Evolutionary conservation across 2,329 filamentous ascomycete genomes (phyloP).

Genomic region (Plenodomus biglobosus): DNA sequence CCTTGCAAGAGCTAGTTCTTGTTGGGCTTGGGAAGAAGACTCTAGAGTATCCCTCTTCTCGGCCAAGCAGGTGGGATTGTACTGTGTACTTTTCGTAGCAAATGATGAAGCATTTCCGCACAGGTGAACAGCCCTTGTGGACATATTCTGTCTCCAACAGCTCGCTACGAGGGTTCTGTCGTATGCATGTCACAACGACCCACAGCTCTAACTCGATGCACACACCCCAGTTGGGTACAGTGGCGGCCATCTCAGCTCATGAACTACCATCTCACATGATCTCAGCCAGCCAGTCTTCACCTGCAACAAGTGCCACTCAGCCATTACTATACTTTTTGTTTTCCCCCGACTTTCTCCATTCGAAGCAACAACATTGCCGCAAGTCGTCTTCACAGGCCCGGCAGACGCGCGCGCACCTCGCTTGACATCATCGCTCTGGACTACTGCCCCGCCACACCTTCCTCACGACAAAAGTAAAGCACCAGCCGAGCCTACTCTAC

Average conservation of each 20-base stretch:
- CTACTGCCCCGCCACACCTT: conserved; percentile 14
- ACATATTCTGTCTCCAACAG: too few relatives aligned
- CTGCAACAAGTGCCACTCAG: background rate
- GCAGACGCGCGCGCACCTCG: background rate
- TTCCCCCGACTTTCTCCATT: background rate
- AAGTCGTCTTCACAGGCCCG: too few relatives aligned
- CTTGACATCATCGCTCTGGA: conserved; percentile 15
- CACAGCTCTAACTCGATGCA: background rate
- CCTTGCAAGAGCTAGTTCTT: too few relatives aligned
- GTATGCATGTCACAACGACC: background rate
- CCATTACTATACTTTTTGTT: background rate
- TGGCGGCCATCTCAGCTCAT: background rate
- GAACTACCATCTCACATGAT: background rate
- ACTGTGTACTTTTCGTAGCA: too few relatives aligned
- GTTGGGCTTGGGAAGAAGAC: too few relatives aligned
- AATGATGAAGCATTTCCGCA: too few relatives aligned
- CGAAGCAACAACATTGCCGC: too few relatives aligned
- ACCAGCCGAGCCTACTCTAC: background rate
- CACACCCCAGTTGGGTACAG: background rate
- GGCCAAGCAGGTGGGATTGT: too few relatives aligned
- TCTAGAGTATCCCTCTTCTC: too few relatives aligned
- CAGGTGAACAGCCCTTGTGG: too few relatives aligned
- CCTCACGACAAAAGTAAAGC: background rate
- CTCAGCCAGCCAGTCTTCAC: background rate
- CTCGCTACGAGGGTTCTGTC: background rate